phyloP scores from a whole-genome alignment of 164 flowering plant species.

The Stephania cephalantha region DNA sequence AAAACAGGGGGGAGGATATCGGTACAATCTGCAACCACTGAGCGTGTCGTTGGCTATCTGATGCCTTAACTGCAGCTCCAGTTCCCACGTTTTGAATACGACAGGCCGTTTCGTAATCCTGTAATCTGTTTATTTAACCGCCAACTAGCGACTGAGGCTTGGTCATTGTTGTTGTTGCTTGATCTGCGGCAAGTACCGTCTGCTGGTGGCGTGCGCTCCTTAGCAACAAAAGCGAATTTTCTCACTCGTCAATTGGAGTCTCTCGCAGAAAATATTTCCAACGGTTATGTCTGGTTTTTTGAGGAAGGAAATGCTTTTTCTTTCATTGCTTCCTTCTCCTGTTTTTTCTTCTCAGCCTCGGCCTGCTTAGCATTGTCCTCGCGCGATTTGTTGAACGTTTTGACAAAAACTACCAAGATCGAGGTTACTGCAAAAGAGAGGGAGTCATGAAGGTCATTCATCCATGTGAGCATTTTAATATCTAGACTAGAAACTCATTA shows the following conservation, averaged over 20 bases:
- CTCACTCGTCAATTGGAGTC: neutral
- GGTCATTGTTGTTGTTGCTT: neutral
- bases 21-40: neutral
- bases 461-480: neutral
- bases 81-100: neutral
- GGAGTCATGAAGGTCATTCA: neutral
- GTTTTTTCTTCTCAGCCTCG: conserved; percentile 81
- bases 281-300: conserved; percentile 27
- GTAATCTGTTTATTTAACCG: neutral
- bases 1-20: neutral
- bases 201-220: neutral
- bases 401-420: conserved; percentile 67
- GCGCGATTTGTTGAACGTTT: conserved; percentile 77
- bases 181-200: neutral
- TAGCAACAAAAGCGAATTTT: neutral
- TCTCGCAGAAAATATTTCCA: neutral
- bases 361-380: conserved; percentile 83
- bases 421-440: conserved; percentile 69
- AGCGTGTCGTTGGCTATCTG: neutral
- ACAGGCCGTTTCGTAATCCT: neutral
- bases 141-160: neutral
- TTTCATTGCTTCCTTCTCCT: conserved; percentile 84
- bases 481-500: neutral
- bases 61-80: neutral
- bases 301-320: conserved; percentile 47